Percentiles rank a stretch among this genome's conserved stretches.
Evolutionary conservation across 2,329 filamentous ascomycete species (phyloP).

Genomic region (Podosphaera aphanis): DNA sequence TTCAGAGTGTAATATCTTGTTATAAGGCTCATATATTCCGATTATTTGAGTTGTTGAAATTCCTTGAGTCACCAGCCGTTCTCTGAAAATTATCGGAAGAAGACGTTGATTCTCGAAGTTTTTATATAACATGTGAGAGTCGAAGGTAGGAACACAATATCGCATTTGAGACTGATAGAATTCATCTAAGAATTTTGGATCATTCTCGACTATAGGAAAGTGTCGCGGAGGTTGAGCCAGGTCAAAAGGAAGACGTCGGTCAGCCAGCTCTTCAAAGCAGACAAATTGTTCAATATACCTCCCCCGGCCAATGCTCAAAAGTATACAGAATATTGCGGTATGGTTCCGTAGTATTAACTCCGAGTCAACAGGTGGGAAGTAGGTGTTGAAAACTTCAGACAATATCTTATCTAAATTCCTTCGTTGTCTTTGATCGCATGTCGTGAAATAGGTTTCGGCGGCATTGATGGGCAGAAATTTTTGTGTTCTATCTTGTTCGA

Average conservation of each 20-base stretch:
- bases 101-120: constrained; percentile 9
- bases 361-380: constrained; percentile 6
- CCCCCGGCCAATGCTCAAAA: constrained; percentile 6
- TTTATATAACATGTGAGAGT: constrained; percentile 6
- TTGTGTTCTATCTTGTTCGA: constrained; percentile 4
- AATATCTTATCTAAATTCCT: constrained; percentile 5
- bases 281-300: constrained; percentile 7
- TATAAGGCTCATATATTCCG: constrained; percentile 11
- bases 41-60: constrained; percentile 9
- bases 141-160: constrained; percentile 11
- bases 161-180: constrained; percentile 14
- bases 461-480: constrained; percentile 8
- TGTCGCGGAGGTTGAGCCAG: constrained; percentile 3
- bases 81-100: constrained; percentile 11
- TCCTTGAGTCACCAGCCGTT: constrained; percentile 5
- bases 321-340: constrained; percentile 8
- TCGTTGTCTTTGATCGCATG: constrained; percentile 3
- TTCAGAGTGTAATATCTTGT: constrained; percentile 5
- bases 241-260: constrained; percentile 11
- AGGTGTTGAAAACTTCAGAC: constrained; percentile 5
- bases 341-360: constrained; percentile 8
- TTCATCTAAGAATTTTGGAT: constrained; percentile 7
- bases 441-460: constrained; percentile 7
- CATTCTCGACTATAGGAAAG: constrained; percentile 5
- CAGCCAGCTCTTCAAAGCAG: constrained; percentile 6